Evolutionary conservation across 2,329 filamentous ascomycete genomes (phyloP), one percentile per base, ranked within the genome.

Genomic region (Colletotrichum sp.): DNA sequence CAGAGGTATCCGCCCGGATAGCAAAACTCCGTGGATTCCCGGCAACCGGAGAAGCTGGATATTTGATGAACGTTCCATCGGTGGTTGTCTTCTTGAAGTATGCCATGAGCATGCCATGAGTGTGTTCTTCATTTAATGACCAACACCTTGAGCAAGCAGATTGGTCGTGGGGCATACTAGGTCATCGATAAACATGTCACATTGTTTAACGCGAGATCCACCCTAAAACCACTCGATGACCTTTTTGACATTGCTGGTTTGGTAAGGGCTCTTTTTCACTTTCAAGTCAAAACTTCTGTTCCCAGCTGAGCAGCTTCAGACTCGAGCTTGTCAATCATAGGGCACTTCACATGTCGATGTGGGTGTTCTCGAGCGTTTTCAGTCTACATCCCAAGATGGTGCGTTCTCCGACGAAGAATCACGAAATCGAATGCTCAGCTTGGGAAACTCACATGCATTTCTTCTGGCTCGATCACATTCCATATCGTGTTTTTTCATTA

Each of bases 101-200:
- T 43, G 8, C 1, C 2, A 0, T 43, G 0, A n/a, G 8, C 16
- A 2, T 43, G 8, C 1, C 2, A 0, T 43, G 0, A n/a, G 0
- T 43, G 5, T 2, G n/a, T 43, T 43, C 5, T 1, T 43, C 18
- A 18, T 10, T 43, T n/a, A 43, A 43, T 43, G 18, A 43, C 38
- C 38, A 43, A 43, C 9, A 43, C 3, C 38, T 43, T 7, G 43
- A 48, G 43, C n/a, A 21, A 48, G 43, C 18, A 48, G 43, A 13
- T n/a, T 7, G 21, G 10, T 21, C 1, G n/a, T 13, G 43, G 18
- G 43, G n/a, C 1, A 48, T 12, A 48, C 43, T 12, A n/a, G 10
- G 10, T 13, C 3, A 21, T 48, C 10, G 43, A 3, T 48, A 0
- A 21, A 48, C 1, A 48, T 13, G 43, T 0, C n/a, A 0, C 0